phyloP scores from a whole-genome alignment of 176 grass and related monocot species.

The Lolium rigidum region DNA sequence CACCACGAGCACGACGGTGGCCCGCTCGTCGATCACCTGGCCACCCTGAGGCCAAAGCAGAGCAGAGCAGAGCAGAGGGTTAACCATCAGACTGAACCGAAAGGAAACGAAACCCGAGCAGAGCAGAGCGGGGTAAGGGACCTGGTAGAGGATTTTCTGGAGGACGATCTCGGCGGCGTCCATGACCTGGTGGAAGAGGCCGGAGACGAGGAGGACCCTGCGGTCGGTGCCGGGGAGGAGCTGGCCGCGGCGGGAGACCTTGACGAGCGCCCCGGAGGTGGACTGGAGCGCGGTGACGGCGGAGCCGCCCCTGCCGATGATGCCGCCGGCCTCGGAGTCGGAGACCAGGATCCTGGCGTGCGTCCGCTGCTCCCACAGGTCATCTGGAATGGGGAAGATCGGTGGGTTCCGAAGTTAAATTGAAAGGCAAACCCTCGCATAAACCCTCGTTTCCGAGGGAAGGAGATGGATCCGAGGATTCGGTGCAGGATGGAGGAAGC shows the following conservation, averaged over 20 bases:
- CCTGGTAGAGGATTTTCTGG: neutral
- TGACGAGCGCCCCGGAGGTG: neutral
- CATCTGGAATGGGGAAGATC: neutral
- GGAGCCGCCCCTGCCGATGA: conserved; percentile 9
- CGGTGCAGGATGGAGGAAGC: neutral
- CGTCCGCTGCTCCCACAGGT: neutral
- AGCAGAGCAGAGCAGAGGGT: too few relatives aligned
- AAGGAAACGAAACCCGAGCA: too few relatives aligned
- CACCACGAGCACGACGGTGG: too few relatives aligned
- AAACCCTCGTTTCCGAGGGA: too few relatives aligned
- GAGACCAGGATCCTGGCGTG: conserved; percentile 7
- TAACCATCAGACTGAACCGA: too few relatives aligned
- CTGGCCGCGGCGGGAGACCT: neutral
- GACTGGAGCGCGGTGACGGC: neutral
- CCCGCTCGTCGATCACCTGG: too few relatives aligned
- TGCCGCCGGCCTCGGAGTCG: neutral
- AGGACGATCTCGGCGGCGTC: conserved; percentile 12
- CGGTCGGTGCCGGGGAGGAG: neutral
- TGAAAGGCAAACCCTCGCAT: too few relatives aligned
- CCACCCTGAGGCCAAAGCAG: too few relatives aligned
- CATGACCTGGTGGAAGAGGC: conserved; percentile 3
- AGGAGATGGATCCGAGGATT: too few relatives aligned
- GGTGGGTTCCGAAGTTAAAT: neutral
- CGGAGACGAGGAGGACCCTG: conserved; percentile 3
- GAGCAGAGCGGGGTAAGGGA: too few relatives aligned